phyloP scores from a whole-genome alignment of 1,284 basidiomycete species.

The Apiotrichum gracile region DNA sequence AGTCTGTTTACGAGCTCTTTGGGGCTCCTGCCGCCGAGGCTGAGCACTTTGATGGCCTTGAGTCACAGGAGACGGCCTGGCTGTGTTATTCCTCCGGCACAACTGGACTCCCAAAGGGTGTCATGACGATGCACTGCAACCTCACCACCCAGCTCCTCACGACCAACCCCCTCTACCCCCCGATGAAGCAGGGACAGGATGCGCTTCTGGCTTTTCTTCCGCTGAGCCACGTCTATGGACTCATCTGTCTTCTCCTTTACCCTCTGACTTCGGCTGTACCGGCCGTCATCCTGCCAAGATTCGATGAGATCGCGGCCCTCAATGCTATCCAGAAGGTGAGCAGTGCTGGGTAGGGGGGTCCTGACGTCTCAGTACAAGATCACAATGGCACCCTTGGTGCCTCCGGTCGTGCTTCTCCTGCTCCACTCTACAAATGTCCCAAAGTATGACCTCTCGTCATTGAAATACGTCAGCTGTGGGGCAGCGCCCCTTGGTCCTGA shows the following conservation, averaged over 20 bases:
- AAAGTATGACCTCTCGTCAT: conserved; percentile 61
- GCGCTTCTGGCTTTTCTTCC: conserved; percentile 11
- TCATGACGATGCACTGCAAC: conserved; percentile 61
- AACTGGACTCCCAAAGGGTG: conserved; percentile 44
- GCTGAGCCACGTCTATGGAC: conserved; percentile 16
- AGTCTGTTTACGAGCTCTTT: conserved; percentile 7
- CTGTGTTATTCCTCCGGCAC: conserved; percentile 66
- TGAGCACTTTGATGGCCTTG: conserved; percentile 11
- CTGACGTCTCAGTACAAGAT: conserved; percentile 52
- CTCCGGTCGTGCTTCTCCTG: conserved; percentile 66
- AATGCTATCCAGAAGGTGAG: too few relatives aligned
- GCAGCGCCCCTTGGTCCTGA: conserved; percentile 68
- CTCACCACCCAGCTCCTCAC: conserved; percentile 46
- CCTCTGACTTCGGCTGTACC: conserved; percentile 58
- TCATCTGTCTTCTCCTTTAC: conserved; percentile 52
- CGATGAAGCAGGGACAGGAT: conserved; percentile 1
- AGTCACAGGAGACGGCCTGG: conserved; percentile 7
- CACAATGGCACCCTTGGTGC: conserved; percentile 64
- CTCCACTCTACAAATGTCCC: conserved; percentile 54
- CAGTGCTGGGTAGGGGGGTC: too few relatives aligned
- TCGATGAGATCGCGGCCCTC: too few relatives aligned
- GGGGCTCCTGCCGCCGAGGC: background rate
- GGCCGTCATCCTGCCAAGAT: conserved; percentile 55
- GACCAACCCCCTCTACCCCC: background rate
- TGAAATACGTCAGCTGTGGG: conserved; percentile 63